phyloP scores from a whole-genome alignment of 371 early-diverging fungal species.

The Nematocida displodere region DNA sequence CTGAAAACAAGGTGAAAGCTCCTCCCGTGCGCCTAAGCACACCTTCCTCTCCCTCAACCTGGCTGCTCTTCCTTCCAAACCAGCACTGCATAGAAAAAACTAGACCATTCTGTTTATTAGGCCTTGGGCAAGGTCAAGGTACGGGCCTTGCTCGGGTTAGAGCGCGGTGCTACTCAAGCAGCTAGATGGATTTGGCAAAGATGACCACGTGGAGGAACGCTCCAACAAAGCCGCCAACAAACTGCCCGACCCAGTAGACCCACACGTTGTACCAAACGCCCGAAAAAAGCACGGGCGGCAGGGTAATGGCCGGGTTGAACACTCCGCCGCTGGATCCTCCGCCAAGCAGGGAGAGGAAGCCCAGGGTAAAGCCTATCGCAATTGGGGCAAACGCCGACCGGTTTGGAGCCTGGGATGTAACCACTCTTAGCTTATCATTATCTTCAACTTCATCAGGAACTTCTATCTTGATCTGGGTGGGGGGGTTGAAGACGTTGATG shows the following conservation, averaged over 20 bases:
- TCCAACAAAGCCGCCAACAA: constrained; percentile 68
- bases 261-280: constrained; percentile 68
- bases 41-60: neutral
- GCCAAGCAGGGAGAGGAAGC: constrained; percentile 69
- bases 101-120: too few relatives aligned
- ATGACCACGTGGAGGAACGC: constrained; percentile 65
- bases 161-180: too few relatives aligned
- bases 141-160: too few relatives aligned
- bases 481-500: constrained; percentile 69
- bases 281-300: constrained; percentile 67
- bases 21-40: constrained; percentile 8
- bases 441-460: constrained; percentile 65
- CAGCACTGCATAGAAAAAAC: neutral
- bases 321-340: constrained; percentile 69
- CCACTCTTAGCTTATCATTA: constrained; percentile 55
- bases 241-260: constrained; percentile 69
- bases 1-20: constrained; percentile 10
- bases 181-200: constrained; percentile 47
- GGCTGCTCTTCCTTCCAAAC: neutral
- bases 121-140: too few relatives aligned
- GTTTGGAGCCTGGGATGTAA: constrained; percentile 51
- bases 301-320: constrained; percentile 71
- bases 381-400: constrained; percentile 64
- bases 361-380: constrained; percentile 67
- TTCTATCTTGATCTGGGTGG: constrained; percentile 51